phyloP scores from a whole-genome alignment of 352 stramenopile genomes.

The Aphanomyces euteiches region DNA sequence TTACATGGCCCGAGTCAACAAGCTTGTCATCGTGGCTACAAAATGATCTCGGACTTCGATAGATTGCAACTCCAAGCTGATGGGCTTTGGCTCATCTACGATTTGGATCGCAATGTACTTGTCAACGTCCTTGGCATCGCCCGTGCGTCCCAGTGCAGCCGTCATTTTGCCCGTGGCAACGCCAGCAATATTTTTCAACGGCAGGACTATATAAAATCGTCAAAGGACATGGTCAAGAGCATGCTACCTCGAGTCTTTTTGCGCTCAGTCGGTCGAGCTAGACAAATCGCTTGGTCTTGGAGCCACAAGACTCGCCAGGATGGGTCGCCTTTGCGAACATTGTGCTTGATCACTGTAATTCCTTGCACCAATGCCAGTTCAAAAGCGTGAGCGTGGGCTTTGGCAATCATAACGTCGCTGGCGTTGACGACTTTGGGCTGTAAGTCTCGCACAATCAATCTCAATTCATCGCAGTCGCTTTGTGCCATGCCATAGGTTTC shows the following conservation, averaged over 20 bases:
- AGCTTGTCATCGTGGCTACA: background rate
- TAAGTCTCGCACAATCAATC: slow-evolving; percentile 26
- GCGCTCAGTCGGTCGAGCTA: slow-evolving; percentile 15
- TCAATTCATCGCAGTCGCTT: slow-evolving; percentile 16
- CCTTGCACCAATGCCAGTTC: slow-evolving; percentile 15
- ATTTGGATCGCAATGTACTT: slow-evolving; percentile 25
- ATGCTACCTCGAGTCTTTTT: slow-evolving; percentile 20
- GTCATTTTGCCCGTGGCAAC: slow-evolving; percentile 23
- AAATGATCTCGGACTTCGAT: background rate
- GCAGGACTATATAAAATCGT: slow-evolving; percentile 19
- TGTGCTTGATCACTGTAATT: slow-evolving; percentile 29
- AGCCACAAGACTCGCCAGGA: slow-evolving; percentile 21
- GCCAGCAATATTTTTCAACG: background rate
- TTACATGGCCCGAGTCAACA: too few species aligned
- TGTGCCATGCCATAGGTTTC: background rate
- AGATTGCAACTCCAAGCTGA: slow-evolving; percentile 24
- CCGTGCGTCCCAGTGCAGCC: slow-evolving; percentile 1
- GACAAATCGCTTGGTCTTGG: background rate
- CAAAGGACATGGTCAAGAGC: background rate
- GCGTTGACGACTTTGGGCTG: slow-evolving; percentile 20
- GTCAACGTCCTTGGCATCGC: background rate
- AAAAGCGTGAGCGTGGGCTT: background rate
- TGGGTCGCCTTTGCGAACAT: slow-evolving; percentile 23
- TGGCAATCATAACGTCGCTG: background rate
- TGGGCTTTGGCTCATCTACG: slow-evolving; percentile 7